Percentiles rank a stretch among this genome's conserved stretches.
These are phyloP conservation scores for Thermomyces lanuginosus DNA, from an alignment of 2,329 filamentous ascomycete genomes.

Conservation along the genomic window DNA sequence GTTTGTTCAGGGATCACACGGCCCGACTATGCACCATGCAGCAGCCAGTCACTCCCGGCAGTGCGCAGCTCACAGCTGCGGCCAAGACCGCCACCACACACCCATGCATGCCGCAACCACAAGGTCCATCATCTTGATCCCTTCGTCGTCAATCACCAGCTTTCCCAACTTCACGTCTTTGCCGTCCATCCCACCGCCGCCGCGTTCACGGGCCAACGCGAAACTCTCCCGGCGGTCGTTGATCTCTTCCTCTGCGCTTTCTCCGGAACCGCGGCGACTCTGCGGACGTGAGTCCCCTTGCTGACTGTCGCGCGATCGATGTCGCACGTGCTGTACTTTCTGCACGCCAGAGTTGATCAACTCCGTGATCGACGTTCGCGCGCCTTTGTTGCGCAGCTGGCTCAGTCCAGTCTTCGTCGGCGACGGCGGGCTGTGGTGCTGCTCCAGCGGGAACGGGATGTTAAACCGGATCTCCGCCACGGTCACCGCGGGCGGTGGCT, in stretches of 20 bases:
- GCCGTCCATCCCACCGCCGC: constrained; percentile 71
- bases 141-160: constrained; percentile 74
- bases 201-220: constrained; percentile 62
- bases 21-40: neutral
- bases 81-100: constrained; percentile 82
- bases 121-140: constrained; percentile 88
- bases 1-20: too few species aligned
- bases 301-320: constrained; percentile 9
- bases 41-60: too few species aligned
- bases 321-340: constrained; percentile 7
- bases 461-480: constrained; percentile 87
- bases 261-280: constrained; percentile 9
- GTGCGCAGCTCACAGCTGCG: constrained; percentile 9
- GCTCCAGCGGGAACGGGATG: constrained; percentile 39
- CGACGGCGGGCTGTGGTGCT: constrained; percentile 7
- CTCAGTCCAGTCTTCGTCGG: too few species aligned
- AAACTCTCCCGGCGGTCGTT: constrained; percentile 45
- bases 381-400: constrained; percentile 14
- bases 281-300: constrained; percentile 11
- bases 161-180: constrained; percentile 88
- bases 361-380: constrained; percentile 9
- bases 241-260: constrained; percentile 9
- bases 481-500: constrained; percentile 25
- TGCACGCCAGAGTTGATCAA: constrained; percentile 6
- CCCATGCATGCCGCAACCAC: constrained; percentile 82